Evolutionary conservation across 768 basidiomycete genomes (phyloP).

Genomic region (Phylloporus sp.): DNA sequence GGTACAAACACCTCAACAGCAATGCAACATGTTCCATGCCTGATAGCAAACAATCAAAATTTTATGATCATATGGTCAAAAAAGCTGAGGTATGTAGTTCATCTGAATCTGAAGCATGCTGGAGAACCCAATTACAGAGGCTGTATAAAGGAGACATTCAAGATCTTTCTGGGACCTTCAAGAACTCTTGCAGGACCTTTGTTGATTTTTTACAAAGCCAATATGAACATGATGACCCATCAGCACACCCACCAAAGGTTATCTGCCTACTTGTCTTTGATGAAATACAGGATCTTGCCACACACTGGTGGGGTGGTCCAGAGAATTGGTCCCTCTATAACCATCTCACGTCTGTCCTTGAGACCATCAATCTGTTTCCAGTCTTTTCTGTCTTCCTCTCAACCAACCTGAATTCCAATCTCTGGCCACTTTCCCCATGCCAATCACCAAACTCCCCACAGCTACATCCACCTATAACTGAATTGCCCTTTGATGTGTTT

Average conservation of each 20-base stretch:
- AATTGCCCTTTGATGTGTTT: background rate
- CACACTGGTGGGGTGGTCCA: no score
- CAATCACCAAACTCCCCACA: no score
- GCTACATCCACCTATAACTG: background rate
- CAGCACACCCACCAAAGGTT: no score
- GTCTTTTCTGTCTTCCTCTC: no score
- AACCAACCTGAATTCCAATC: no score
- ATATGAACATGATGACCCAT: background rate
- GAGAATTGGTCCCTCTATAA: no score
- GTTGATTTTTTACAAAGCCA: rapidly evolving
- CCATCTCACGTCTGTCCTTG: no score
- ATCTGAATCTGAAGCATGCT: background rate
- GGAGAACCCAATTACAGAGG: background rate
- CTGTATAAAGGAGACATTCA: background rate
- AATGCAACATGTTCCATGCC: background rate
- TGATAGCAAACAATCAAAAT: background rate
- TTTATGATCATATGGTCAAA: background rate
- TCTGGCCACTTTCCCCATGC: no score
- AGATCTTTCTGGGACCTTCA: background rate
- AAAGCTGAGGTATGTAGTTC: background rate
- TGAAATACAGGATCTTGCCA: no score
- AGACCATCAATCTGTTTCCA: no score
- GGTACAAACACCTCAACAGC: background rate
- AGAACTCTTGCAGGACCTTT: background rate
- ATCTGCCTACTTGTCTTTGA: no score